A percentile compares a stretch with the other conserved stretches of the same genome.
Conservation (phyloP, 2,329 filamentous ascomycete species). For the Cladosporium halotolerans region DNA sequence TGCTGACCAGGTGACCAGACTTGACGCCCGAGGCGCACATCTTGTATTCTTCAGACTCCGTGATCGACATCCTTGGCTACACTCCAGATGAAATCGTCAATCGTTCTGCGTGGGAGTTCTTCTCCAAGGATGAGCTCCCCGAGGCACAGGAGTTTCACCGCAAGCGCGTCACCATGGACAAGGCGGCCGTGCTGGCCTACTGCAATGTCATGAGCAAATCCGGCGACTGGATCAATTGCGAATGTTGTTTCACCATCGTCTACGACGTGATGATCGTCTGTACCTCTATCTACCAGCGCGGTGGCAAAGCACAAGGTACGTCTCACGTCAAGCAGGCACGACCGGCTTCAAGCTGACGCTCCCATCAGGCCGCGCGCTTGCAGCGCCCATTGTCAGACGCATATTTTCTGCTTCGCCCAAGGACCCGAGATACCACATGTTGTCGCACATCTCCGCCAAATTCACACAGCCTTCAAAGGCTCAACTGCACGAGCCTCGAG, state of each 20-base stretch:
- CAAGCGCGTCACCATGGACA: conserved; percentile 70
- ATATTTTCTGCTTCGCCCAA: conserved; percentile 75
- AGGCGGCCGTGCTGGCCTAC: conserved; percentile 78
- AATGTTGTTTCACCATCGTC: conserved; percentile 84
- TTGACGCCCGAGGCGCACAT: conserved; percentile 69
- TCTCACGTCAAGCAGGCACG: conserved; percentile 16
- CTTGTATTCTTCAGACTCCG: conserved; percentile 76
- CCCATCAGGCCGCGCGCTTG: conserved; percentile 62
- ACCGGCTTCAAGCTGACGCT: conserved; percentile 12
- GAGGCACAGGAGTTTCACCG: conserved; percentile 67
- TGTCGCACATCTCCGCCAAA: conserved; percentile 76
- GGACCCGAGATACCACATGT: conserved; percentile 84
- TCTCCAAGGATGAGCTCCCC: conserved; percentile 73
- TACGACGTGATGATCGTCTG: conserved; percentile 83
- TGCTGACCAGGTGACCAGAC: conserved; percentile 45
- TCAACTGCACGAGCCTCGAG: conserved; percentile 65
- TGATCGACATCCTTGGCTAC: conserved; percentile 77
- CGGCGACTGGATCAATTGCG: conserved; percentile 70
- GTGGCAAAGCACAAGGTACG: conserved; percentile 68
- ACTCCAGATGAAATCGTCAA: conserved; percentile 68
- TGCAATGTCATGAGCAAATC: conserved; percentile 62
- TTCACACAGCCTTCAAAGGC: conserved; percentile 54
- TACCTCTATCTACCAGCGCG: conserved; percentile 67
- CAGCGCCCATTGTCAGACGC: conserved; percentile 70
- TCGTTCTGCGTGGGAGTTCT: conserved; percentile 77